Conservation (phyloP, 192 early-diverging fungal species). For the Coemansia sp. region DNA sequence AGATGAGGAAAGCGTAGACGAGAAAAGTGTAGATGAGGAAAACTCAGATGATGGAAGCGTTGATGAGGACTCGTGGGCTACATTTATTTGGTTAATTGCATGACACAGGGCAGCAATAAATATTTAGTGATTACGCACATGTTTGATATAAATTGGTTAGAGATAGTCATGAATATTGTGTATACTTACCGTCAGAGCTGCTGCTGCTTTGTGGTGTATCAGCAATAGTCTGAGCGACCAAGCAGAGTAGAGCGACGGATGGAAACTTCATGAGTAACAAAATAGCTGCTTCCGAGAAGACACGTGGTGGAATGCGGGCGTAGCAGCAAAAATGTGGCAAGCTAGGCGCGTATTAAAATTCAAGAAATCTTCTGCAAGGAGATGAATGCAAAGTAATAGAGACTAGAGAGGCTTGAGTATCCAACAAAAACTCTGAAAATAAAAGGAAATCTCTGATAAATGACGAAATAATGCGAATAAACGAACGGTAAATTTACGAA, state of each 20-base stretch:
- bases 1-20: too few relatives aligned
- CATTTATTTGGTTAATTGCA: neutral
- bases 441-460: neutral
- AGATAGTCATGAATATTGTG: neutral
- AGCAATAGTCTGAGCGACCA: neutral
- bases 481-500: neutral
- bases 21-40: too few relatives aligned
- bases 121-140: neutral
- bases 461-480: neutral
- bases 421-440: neutral
- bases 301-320: neutral
- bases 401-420: neutral
- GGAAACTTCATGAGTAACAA: conserved; percentile 5
- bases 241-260: conserved; percentile 1
- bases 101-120: neutral
- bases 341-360: neutral
- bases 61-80: neutral
- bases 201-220: neutral
- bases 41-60: too few relatives aligned
- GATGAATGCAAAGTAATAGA: neutral
- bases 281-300: neutral
- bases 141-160: neutral
- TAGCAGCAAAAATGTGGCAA: neutral
- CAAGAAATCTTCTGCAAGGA: neutral
- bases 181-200: conserved; percentile 5